Conservation (phyloP, 306 rosid species). For the Hippophae rhamnoides region DNA sequence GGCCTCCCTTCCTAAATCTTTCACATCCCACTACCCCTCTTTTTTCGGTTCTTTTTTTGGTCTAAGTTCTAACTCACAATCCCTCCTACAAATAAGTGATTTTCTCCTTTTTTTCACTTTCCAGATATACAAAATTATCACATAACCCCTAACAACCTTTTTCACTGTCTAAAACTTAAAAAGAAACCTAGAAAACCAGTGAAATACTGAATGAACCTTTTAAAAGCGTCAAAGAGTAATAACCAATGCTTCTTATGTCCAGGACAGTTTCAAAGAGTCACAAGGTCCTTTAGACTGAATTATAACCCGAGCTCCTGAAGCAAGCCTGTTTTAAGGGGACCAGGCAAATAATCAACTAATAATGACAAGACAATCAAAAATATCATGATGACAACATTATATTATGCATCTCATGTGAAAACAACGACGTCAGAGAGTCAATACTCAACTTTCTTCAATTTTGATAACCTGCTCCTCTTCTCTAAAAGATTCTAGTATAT, state of each 20-base stretch:
- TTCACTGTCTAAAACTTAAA: slow-evolving; percentile 34
- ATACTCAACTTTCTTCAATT: slow-evolving; percentile 91
- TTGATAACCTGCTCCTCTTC: slow-evolving; percentile 63
- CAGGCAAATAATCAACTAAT: slow-evolving; percentile 27
- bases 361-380: slow-evolving; percentile 1
- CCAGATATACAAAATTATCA: slow-evolving; percentile 27
- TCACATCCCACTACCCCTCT: not conserved
- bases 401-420: slow-evolving; percentile 16
- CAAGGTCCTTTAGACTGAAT: slow-evolving; percentile 54
- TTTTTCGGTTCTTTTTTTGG: no score
- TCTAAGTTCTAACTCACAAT: slow-evolving; percentile 12
- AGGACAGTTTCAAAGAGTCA: slow-evolving; percentile 26
- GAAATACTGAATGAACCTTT: slow-evolving; percentile 6
- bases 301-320: slow-evolving; percentile 97
- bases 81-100: slow-evolving; percentile 25
- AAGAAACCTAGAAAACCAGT: slow-evolving; percentile 17
- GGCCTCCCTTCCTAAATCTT: no score
- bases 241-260: not conserved
- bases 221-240: slow-evolving; percentile 1
- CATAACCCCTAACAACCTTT: slow-evolving; percentile 20
- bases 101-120: slow-evolving; percentile 25
- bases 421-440: slow-evolving; percentile 1
- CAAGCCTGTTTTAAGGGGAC: slow-evolving; percentile 62
- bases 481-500: slow-evolving; percentile 41
- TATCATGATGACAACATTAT: not conserved